Conservation (phyloP, 345 rosid species). For the Hibiscus syriacus region DNA sequence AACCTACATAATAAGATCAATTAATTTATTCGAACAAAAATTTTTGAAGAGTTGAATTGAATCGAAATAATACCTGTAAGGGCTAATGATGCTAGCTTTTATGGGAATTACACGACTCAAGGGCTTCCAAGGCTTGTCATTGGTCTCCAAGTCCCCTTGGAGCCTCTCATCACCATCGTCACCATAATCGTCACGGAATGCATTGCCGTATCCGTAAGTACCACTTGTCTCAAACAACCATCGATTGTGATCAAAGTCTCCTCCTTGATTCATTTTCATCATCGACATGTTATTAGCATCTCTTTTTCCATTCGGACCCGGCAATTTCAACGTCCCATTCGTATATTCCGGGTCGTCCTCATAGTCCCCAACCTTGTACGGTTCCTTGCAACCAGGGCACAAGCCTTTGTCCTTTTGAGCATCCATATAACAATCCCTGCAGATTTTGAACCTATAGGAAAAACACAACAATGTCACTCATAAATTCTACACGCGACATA, state of each 20-base stretch:
- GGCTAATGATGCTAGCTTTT: slow-evolving; percentile 57
- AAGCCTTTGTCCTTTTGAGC: slow-evolving; percentile 74
- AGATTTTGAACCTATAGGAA: slow-evolving; percentile 64
- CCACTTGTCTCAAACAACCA: slow-evolving; percentile 91
- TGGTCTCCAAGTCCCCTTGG: slow-evolving; percentile 45
- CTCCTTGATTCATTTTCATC: slow-evolving; percentile 76
- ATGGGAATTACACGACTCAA: slow-evolving; percentile 56
- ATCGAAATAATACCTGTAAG: slow-evolving; percentile 48
- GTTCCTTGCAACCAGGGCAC: slow-evolving; percentile 95
- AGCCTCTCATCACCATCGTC: slow-evolving; percentile 48
- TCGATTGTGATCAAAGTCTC: slow-evolving; percentile 78
- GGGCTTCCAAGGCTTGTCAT: slow-evolving; percentile 91
- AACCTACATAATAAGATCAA: slow-evolving; percentile 25
- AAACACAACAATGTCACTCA: too few species aligned
- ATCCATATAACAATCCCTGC: slow-evolving; percentile 87
- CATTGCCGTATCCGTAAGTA: slow-evolving; percentile 84
- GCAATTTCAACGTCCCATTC: slow-evolving; percentile 61
- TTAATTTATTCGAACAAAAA: background rate
- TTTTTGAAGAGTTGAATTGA: background rate
- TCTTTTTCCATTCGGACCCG: slow-evolving; percentile 43
- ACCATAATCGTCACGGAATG: slow-evolving; percentile 55
- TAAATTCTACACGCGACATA: too few species aligned
- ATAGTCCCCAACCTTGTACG: slow-evolving; percentile 51
- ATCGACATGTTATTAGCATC: slow-evolving; percentile 59
- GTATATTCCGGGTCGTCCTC: slow-evolving; percentile 49